Conservation (phyloP, 305 asterid species). For the Fraxinus sp. region DNA sequence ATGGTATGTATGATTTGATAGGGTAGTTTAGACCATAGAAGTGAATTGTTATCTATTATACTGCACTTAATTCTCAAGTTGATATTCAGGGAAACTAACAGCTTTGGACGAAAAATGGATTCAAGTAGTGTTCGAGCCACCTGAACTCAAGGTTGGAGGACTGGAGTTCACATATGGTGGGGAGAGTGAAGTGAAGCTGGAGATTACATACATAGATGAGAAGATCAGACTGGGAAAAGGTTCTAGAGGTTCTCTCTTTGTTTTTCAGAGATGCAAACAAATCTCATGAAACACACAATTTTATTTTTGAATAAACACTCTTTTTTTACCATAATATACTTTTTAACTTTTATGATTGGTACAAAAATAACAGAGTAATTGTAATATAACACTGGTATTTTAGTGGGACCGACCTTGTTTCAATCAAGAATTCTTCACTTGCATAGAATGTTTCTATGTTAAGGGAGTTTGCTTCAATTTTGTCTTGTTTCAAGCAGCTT, state of each 20-base stretch:
- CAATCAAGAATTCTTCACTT: not conserved
- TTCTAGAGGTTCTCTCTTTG: constrained; percentile 80
- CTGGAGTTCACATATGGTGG: constrained; percentile 70
- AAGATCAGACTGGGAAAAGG: constrained; percentile 83
- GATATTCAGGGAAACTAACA: constrained; percentile 59
- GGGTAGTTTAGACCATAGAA: not conserved
- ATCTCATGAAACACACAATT: constrained; percentile 5
- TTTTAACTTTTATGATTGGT: not conserved
- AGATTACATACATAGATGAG: constrained; percentile 79
- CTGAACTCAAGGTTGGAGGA: constrained; percentile 75
- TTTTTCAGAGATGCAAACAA: constrained; percentile 54
- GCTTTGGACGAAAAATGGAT: constrained; percentile 87
- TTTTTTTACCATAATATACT: not conserved
- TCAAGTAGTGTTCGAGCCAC: constrained; percentile 75
- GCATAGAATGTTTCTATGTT: not conserved
- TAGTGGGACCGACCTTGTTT: not conserved
- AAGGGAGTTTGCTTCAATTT: not conserved
- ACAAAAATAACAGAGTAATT: not conserved
- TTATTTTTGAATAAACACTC: not conserved
- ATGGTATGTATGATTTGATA: not conserved
- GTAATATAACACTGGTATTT: not conserved
- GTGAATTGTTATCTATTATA: not conserved
- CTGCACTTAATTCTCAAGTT: not conserved
- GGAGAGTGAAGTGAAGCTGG: constrained; percentile 87
- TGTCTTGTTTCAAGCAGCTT: not conserved